Percentiles rank a stretch among this genome's conserved stretches.
These are phyloP conservation scores for Eimeria maxima DNA, from an alignment of 169 alveolate species.

Conservation along the genomic window DNA sequence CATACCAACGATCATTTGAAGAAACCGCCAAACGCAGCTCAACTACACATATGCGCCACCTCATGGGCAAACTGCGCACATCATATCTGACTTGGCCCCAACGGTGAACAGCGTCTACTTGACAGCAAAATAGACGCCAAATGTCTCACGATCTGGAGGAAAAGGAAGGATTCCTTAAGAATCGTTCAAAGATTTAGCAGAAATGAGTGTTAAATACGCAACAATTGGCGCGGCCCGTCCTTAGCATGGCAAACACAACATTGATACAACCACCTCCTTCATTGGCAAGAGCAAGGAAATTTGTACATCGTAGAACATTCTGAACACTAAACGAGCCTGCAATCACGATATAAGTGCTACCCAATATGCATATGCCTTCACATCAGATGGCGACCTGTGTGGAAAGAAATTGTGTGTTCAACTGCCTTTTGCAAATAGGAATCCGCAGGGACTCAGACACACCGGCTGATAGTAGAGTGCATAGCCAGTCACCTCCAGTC, in stretches of 20 bases:
- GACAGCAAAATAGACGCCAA: neutral
- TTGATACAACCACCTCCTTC: too few species aligned
- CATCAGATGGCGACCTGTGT: neutral
- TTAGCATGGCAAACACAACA: neutral
- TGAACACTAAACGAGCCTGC: neutral
- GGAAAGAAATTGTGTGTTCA: neutral
- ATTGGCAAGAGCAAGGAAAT: neutral
- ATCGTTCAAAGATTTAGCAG: neutral
- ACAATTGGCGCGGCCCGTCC: neutral
- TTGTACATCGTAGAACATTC: neutral
- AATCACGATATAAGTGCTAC: neutral
- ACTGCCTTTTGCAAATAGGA: neutral
- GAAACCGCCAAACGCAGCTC: neutral
- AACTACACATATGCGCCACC: neutral
- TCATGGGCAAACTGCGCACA: neutral
- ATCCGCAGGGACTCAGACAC: neutral
- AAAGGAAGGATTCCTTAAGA: neutral
- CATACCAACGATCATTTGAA: neutral
- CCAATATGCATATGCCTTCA: neutral
- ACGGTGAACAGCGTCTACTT: neutral
- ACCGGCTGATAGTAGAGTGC: neutral
- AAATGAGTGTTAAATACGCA: neutral
- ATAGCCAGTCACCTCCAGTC: neutral
- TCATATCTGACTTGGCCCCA: neutral
- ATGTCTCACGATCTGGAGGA: neutral